These are phyloP conservation scores for Schrenkiella parvula DNA, from an alignment of 345 rosid genomes.

Conservation along the genomic window DNA sequence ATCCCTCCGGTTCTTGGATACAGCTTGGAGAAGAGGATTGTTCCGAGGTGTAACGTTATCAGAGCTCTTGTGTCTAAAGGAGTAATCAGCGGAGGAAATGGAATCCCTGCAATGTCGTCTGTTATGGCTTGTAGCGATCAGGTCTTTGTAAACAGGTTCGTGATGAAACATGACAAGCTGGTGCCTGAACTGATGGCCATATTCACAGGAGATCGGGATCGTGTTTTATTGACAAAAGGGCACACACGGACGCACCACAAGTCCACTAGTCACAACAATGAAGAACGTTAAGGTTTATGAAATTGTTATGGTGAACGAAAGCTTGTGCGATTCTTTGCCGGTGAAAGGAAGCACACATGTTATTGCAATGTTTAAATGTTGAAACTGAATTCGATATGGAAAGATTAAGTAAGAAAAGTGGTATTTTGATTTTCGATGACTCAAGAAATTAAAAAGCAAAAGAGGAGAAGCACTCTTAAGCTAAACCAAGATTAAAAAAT, in stretches of 20 bases:
- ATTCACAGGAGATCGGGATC: not conserved
- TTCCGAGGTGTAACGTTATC: conserved; percentile 33
- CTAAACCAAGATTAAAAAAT: no score
- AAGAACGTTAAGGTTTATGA: not conserved
- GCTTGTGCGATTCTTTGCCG: not conserved
- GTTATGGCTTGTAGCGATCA: not conserved
- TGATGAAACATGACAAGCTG: not conserved
- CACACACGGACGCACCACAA: no score
- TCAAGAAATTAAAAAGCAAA: no score
- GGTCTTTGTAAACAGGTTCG: not conserved
- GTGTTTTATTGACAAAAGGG: not conserved
- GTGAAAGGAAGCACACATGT: not conserved
- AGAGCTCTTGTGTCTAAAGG: conserved; percentile 29
- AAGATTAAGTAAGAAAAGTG: no score
- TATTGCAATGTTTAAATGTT: no score
- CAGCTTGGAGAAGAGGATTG: conserved; percentile 33
- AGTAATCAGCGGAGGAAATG: not conserved
- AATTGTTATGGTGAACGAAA: not conserved
- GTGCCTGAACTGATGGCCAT: conserved; percentile 11
- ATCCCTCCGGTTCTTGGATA: conserved; percentile 7
- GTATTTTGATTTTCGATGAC: no score
- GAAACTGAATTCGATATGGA: no score
- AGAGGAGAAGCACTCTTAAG: no score
- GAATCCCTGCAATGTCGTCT: conserved; percentile 7
- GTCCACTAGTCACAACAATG: not conserved